Evolutionary conservation across 2,329 filamentous ascomycete species (phyloP).

Genomic region (Parafenestella ontariensis): DNA sequence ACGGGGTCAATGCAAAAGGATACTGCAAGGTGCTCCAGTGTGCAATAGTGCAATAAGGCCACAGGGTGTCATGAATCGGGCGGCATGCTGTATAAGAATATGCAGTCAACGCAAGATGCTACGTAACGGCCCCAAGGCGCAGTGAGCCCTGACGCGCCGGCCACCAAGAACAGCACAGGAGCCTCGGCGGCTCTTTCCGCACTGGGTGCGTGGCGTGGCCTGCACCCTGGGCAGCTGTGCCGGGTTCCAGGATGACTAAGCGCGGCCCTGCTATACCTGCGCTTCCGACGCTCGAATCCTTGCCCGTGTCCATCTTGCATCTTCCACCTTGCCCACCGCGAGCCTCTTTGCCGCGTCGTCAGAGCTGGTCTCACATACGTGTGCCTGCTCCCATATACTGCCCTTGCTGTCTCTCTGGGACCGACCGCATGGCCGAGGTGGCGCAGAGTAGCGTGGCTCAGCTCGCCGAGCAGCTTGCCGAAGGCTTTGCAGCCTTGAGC

Average conservation of each 20-base stretch:
- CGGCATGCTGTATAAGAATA: slow-evolving; percentile 37
- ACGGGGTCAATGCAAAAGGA: slow-evolving; percentile 1
- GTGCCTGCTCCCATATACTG: slow-evolving; percentile 3
- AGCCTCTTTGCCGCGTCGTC: slow-evolving; percentile 35
- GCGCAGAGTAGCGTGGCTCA: slow-evolving; percentile 34
- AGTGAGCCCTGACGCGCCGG: slow-evolving; percentile 40
- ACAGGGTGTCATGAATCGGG: slow-evolving; percentile 29
- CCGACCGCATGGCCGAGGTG: slow-evolving; percentile 34
- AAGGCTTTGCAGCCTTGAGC: slow-evolving; percentile 56
- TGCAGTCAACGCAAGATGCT: slow-evolving; percentile 31
- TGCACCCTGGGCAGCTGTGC: slow-evolving; percentile 8
- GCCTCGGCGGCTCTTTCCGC: slow-evolving; percentile 16
- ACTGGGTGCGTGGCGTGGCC: slow-evolving; percentile 8
- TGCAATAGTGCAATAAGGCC: slow-evolving; percentile 5
- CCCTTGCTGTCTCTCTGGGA: slow-evolving; percentile 13
- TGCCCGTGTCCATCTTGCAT: slow-evolving; percentile 27
- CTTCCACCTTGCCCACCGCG: slow-evolving; percentile 17
- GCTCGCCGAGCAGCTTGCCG: slow-evolving; percentile 52
- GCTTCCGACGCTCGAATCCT: slow-evolving; percentile 14
- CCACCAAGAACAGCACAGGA: slow-evolving; percentile 30
- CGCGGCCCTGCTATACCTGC: slow-evolving; percentile 13
- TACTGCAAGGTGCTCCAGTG: neutral
- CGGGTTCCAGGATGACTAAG: slow-evolving; percentile 17
- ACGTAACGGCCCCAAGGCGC: slow-evolving; percentile 42
- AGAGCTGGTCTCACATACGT: slow-evolving; percentile 21